A percentile compares a stretch with the other conserved stretches of the same genome.
Evolutionary conservation across 148 eudicot species (phyloP).

Genomic region (Nepenthes mirabilis): DNA sequence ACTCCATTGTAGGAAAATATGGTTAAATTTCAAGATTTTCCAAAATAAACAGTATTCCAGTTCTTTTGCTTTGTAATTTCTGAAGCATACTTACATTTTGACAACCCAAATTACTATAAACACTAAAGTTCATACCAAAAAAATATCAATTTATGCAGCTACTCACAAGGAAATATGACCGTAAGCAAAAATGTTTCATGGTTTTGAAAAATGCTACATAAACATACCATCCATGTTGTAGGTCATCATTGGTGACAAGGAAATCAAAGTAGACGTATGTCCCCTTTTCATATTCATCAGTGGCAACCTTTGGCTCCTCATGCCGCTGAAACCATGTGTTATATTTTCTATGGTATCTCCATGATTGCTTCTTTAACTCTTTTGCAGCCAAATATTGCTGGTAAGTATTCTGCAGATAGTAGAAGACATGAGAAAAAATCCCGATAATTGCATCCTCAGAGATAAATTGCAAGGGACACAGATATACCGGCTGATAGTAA

Average conservation of each 20-base stretch:
- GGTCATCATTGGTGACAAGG: conserved; percentile 59
- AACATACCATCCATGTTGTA: conserved; percentile 89
- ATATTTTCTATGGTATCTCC: conserved; percentile 91
- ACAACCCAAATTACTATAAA: too few relatives aligned
- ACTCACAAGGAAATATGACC: not conserved
- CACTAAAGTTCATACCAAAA: too few relatives aligned
- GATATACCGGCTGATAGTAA: conserved; percentile 71
- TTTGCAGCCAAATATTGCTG: conserved; percentile 98
- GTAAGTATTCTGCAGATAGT: conserved; percentile 68
- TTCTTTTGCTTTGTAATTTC: too few relatives aligned
- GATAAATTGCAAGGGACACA: not conserved
- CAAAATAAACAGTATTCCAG: too few relatives aligned
- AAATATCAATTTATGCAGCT: not conserved
- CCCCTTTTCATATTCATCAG: conserved; percentile 98
- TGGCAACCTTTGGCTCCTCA: conserved; percentile 92
- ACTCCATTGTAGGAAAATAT: too few relatives aligned
- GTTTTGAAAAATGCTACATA: not conserved
- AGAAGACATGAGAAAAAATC: not conserved
- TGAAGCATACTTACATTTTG: too few relatives aligned
- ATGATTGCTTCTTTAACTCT: conserved; percentile 93
- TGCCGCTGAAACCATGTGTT: conserved; percentile 98
- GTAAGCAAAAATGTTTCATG: not conserved
- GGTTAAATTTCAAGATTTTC: too few relatives aligned
- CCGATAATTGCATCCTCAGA: not conserved
- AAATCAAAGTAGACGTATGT: conserved; percentile 94